phyloP scores from a whole-genome alignment of 768 basidiomycete species.

The Mrakia frigida region DNA sequence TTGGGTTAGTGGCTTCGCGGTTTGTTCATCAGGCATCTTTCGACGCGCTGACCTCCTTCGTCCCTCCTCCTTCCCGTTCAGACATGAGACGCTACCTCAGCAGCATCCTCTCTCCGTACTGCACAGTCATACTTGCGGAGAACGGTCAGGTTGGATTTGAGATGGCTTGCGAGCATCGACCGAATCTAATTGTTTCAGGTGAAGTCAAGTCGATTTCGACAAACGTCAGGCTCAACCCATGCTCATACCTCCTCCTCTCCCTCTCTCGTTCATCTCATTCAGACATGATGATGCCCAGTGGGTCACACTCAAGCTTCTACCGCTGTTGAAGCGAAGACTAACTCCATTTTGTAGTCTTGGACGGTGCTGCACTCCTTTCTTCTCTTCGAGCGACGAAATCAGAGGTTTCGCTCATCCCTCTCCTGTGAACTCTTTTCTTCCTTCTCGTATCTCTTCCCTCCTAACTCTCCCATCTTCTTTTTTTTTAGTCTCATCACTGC shows the following conservation, averaged over 20 bases:
- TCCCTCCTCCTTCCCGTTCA: not conserved
- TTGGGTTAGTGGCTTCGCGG: not conserved
- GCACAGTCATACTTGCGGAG: constrained; percentile 41
- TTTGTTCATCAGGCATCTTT: not conserved
- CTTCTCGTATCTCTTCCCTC: too few species aligned
- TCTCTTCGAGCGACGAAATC: constrained; percentile 37
- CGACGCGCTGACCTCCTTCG: not conserved
- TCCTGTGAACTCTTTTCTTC: constrained; percentile 35
- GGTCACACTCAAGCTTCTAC: not conserved
- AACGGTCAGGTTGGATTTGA: constrained; percentile 31
- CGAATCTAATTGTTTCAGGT: constrained; percentile 42
- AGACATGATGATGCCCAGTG: constrained; percentile 38
- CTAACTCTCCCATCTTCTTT: too few species aligned
- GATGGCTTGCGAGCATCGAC: constrained; percentile 25
- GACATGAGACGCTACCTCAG: constrained; percentile 29
- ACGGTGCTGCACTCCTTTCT: constrained; percentile 43
- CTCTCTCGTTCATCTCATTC: not conserved
- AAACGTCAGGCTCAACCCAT: not conserved
- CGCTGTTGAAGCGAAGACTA: too few species aligned
- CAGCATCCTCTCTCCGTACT: constrained; percentile 43
- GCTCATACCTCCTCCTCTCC: too few species aligned
- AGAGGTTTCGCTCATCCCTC: constrained; percentile 20
- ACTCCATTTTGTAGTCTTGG: constrained; percentile 35
- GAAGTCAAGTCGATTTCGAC: not conserved
- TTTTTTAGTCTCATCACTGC: constrained; percentile 36